phyloP scores from a whole-genome alignment of 495 filamentous ascomycete genomes.

The Astrothelium macrocarpum region DNA sequence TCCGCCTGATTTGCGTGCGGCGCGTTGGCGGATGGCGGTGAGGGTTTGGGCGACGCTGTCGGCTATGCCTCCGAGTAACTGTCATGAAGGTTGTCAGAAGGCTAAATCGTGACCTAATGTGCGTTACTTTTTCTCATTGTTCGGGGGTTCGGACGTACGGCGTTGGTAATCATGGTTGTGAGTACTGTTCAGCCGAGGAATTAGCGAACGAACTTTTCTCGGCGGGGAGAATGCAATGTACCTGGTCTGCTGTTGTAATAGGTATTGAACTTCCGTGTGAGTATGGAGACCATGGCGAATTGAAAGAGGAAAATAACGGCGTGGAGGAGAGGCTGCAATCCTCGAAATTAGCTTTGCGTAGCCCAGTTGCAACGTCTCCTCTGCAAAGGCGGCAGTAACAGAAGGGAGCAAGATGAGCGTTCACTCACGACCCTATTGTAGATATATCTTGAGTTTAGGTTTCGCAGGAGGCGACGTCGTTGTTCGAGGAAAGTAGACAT shows the following conservation, averaged over 20 bases:
- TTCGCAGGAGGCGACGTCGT: conserved; percentile 27
- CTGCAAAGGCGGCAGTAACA: neutral
- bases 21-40: conserved; percentile 65
- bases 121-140: neutral
- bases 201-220: conserved; percentile 19
- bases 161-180: conserved; percentile 97
- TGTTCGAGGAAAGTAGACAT: conserved; percentile 22
- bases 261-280: conserved; percentile 78
- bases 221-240: conserved; percentile 29
- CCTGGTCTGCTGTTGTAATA: conserved; percentile 84
- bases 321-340: conserved; percentile 70
- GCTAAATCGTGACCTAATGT: neutral
- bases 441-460: conserved; percentile 35
- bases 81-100: conserved; percentile 15
- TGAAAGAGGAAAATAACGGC: conserved; percentile 76
- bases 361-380: neutral
- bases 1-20: conserved; percentile 48
- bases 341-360: conserved; percentile 6
- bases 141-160: conserved; percentile 45
- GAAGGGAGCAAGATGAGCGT: neutral
- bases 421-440: conserved; percentile 32
- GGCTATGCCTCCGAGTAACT: conserved; percentile 81
- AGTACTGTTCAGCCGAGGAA: conserved; percentile 48
- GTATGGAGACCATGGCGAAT: conserved; percentile 70
- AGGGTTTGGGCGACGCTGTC: conserved; percentile 94